phyloP scores from a whole-genome alignment of 139 green algal genomes.

The Chlorella sp. region DNA sequence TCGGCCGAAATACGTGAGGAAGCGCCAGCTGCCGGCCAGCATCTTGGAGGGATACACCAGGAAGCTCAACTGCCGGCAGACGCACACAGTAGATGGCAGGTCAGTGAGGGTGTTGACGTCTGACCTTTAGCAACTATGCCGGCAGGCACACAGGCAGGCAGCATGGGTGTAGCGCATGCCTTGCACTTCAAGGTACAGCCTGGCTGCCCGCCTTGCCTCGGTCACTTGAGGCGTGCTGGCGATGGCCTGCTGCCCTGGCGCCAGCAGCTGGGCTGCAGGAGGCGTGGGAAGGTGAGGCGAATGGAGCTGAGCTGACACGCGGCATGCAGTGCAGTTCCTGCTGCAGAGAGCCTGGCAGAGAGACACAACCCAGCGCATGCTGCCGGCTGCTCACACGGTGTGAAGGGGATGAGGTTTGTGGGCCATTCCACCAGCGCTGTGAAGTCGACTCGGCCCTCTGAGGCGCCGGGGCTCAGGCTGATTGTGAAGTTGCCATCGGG shows the following conservation, averaged over 20 bases:
- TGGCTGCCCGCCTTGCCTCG: background rate
- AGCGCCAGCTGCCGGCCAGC: background rate
- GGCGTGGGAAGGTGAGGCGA: no score
- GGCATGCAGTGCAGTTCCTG: no score
- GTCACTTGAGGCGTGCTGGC: background rate
- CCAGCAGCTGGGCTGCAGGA: background rate
- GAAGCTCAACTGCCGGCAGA: background rate
- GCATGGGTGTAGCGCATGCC: no score
- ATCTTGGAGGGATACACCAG: background rate
- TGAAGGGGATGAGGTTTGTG: background rate
- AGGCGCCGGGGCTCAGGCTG: background rate
- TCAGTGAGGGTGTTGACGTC: no score
- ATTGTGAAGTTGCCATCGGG: constrained; percentile 1
- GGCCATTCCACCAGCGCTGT: background rate
- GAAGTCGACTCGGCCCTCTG: background rate
- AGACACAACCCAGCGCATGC: no score
- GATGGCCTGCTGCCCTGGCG: background rate
- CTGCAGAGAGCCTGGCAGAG: no score
- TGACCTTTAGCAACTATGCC: no score
- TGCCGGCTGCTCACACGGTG: background rate
- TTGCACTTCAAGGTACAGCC: no score
- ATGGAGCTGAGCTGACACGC: no score
- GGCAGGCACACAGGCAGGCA: background rate
- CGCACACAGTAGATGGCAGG: no score
- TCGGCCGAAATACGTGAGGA: background rate